Evolutionary conservation across 805 yeast genomes (phyloP).

Genomic region (Metschnikowia reukaufii): DNA sequence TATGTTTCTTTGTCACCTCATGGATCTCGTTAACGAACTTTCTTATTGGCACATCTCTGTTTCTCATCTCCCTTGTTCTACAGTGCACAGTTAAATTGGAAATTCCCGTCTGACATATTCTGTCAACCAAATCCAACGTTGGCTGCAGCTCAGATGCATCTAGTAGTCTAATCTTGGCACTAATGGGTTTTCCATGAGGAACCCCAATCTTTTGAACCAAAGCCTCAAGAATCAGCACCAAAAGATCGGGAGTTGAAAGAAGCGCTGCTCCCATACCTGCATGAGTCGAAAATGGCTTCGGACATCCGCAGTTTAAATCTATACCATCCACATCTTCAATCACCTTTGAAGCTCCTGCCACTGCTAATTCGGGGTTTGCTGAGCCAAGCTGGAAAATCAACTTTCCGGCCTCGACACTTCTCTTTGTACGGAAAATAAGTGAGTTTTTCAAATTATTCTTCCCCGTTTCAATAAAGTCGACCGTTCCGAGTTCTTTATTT

Average conservation of each 20-base stretch:
- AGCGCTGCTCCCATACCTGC: slow-evolving; percentile 98
- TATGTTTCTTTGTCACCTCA: slow-evolving; percentile 55
- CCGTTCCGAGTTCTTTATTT: slow-evolving; percentile 56
- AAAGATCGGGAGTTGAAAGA: slow-evolving; percentile 73
- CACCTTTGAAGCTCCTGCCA: slow-evolving; percentile 78
- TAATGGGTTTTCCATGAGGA: slow-evolving; percentile 75
- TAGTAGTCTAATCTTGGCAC: slow-evolving; percentile 84
- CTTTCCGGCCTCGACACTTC: slow-evolving; percentile 58
- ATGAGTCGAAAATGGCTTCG: slow-evolving; percentile 91
- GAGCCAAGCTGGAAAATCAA: slow-evolving; percentile 92
- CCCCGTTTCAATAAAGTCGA: slow-evolving; percentile 51
- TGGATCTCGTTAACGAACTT: slow-evolving; percentile 64
- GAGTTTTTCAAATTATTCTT: slow-evolving; percentile 32
- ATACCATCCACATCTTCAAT: slow-evolving; percentile 88
- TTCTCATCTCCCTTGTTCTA: slow-evolving; percentile 85
- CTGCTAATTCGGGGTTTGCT: slow-evolving; percentile 79
- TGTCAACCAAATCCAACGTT: slow-evolving; percentile 58
- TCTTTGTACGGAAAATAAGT: slow-evolving; percentile 72
- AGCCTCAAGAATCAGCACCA: slow-evolving; percentile 64
- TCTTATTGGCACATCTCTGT: slow-evolving; percentile 77
- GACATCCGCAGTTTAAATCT: slow-evolving; percentile 96
- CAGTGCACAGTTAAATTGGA: slow-evolving; percentile 87
- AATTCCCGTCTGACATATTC: slow-evolving; percentile 69
- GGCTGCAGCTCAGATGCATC: slow-evolving; percentile 53
- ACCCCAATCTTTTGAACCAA: slow-evolving; percentile 79